Base-by-base conservation (phyloP, 192 early-diverging fungal species). In the Podila epicladia region DNA sequence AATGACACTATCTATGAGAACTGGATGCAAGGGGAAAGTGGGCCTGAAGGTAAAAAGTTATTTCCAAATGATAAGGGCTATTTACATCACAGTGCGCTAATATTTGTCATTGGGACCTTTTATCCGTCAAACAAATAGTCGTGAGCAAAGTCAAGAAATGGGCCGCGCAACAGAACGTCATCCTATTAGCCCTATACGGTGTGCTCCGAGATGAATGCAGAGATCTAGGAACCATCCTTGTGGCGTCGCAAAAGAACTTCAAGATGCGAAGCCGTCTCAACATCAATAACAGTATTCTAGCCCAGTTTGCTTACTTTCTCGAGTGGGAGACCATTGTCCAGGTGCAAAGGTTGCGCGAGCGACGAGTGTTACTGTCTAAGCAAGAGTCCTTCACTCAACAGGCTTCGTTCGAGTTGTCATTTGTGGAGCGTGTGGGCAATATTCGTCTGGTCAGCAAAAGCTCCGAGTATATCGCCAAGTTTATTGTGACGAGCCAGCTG, bases 281-380 rank as follows among this genome's bases (percentile, higher is more conserved):
- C 1, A 33, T 80, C 28, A 20, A 69, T 19, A 0, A 53, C 22
- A 59, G 22, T 19, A 69, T 80, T 33, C 62, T 80, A 9, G 65
- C 77, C 0, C 77, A 80, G 22, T 69, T 80, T 69, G 77, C 77
- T 5, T 80, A 71, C 71, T 80, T 80, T 53, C 31, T 65, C 20
- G 66, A 80, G 22, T 80, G 77, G 77, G 77, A 80, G 13, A 66
- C 67, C n/a, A 80, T 80, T 62, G 59, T 49, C 17, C 32, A 33
- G 6, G 63, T 62, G 15, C 53, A 65, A 29, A 68, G 48, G 22
- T 63, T 61, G 9, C 77, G 77, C 24, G 17, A 51, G 22, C 58
- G 5, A 7, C 59, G 77, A 6, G 31, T 71, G 28, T 26, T 28
- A 3, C 28, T 68, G 19, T 62, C 66, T 0, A 32, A 33, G 2